Conservation (phyloP, 2,329 filamentous ascomycete genomes). For the Colletotrichum costaricense region DNA sequence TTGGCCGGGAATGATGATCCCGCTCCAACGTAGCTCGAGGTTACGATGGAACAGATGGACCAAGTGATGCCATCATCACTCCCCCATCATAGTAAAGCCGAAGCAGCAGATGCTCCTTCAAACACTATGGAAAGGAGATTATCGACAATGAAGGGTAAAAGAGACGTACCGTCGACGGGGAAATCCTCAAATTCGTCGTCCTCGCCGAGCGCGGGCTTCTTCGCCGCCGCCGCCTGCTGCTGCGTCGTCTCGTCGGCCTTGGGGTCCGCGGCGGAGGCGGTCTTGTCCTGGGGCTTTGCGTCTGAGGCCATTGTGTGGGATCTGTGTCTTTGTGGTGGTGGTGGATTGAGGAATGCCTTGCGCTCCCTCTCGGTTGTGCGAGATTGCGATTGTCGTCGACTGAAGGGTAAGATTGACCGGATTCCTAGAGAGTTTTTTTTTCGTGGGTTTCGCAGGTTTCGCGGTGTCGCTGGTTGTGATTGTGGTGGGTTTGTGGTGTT, state of each 20-base stretch:
- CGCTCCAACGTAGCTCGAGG: no score
- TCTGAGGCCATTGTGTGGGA: conserved; percentile 41
- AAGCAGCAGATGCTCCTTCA: background rate
- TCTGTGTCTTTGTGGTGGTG: conserved; percentile 4
- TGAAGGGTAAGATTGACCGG: background rate
- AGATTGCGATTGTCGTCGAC: background rate
- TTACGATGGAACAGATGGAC: background rate
- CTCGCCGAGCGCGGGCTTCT: conserved; percentile 79
- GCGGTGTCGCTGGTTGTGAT: background rate
- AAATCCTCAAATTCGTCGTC: conserved; percentile 99
- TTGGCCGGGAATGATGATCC: background rate
- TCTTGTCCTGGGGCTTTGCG: conserved; percentile 45
- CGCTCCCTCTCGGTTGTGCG: background rate
- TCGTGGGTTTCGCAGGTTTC: background rate
- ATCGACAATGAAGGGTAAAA: background rate
- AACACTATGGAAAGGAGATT: background rate
- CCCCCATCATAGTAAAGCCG: no score
- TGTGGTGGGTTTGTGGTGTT: background rate
- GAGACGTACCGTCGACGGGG: conserved; percentile 85
- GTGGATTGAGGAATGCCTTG: background rate
- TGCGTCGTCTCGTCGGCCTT: conserved; percentile 64
- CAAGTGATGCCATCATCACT: background rate
- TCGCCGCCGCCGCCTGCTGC: conserved; percentile 61
- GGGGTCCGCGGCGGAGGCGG: conserved; percentile 47
- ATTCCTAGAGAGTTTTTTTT: background rate